phyloP scores from a whole-genome alignment of 2,329 filamentous ascomycete genomes.

The Alternaria metachromatica region DNA sequence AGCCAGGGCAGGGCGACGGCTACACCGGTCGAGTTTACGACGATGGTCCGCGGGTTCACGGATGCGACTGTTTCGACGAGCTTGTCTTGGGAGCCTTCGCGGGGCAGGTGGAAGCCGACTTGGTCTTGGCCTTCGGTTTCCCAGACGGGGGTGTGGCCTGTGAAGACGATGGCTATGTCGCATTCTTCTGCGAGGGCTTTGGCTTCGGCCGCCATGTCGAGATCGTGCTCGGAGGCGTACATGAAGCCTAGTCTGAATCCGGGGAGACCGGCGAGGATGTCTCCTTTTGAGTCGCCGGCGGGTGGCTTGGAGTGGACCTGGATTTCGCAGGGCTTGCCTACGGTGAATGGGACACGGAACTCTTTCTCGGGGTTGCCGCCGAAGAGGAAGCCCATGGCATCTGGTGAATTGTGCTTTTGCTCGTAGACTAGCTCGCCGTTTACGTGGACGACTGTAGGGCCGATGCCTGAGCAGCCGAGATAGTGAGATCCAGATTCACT shows the following conservation, averaged over 20 bases:
- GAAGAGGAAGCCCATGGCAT: conserved; percentile 70
- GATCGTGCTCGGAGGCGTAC: conserved; percentile 37
- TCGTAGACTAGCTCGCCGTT: conserved; percentile 38
- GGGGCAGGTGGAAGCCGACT: conserved; percentile 60
- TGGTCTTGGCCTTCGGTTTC: conserved; percentile 69
- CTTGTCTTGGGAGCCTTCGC: conserved; percentile 63
- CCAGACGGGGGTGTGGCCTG: conserved; percentile 44
- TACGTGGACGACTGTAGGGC: conserved; percentile 38
- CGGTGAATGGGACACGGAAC: conserved; percentile 63
- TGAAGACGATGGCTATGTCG: conserved; percentile 43
- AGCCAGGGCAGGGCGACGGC: conserved; percentile 75
- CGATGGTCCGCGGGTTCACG: conserved; percentile 71
- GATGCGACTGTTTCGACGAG: conserved; percentile 70
- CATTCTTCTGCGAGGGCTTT: conserved; percentile 34
- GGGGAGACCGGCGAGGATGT: conserved; percentile 39
- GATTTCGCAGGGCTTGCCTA: conserved; percentile 65
- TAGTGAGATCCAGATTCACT: conserved; percentile 39
- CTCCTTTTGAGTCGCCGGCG: conserved; percentile 48
- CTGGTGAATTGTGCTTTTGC: conserved; percentile 58
- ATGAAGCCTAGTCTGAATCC: conserved; percentile 47
- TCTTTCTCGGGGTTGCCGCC: conserved; percentile 69
- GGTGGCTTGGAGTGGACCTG: conserved; percentile 66
- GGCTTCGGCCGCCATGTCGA: conserved; percentile 36
- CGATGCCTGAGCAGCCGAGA: conserved; percentile 43
- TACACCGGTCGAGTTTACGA: conserved; percentile 80